Evolutionary conservation across 2,329 filamentous ascomycete species (phyloP).

Genomic region (Ampelomyces quisqualis): DNA sequence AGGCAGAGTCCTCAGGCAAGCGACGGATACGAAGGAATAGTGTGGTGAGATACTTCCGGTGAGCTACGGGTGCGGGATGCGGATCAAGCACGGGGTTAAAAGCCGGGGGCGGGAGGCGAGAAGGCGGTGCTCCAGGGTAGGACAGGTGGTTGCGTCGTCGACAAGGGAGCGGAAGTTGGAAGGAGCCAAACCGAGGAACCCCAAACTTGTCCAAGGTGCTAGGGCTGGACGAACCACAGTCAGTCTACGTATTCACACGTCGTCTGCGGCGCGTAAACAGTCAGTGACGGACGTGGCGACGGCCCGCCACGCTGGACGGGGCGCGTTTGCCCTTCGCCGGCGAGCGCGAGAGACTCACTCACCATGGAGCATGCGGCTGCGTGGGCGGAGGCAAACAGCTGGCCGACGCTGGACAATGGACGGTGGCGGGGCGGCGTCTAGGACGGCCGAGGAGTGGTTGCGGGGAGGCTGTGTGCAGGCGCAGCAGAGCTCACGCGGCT

Average conservation of each 20-base stretch:
- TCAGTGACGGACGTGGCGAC: not conserved
- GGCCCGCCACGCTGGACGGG: conserved; percentile 5
- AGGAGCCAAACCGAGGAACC: not conserved
- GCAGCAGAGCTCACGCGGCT: conserved; percentile 2
- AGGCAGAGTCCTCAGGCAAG: conserved; percentile 19
- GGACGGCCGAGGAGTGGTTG: conserved; percentile 3
- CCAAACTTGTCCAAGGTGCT: not conserved
- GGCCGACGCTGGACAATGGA: conserved; percentile 6
- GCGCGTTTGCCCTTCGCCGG: conserved; percentile 6
- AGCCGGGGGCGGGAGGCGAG: conserved; percentile 8
- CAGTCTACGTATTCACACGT: not conserved
- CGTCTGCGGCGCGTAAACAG: conserved; percentile 1
- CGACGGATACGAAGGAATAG: conserved; percentile 29
- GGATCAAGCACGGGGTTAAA: conserved; percentile 13
- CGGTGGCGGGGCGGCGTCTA: not conserved
- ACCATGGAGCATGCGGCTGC: conserved; percentile 4
- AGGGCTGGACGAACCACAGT: conserved; percentile 1
- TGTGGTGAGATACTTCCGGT: conserved; percentile 34
- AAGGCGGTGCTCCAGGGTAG: conserved; percentile 1
- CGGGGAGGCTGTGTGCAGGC: conserved; percentile 5
- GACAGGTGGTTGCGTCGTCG: not conserved
- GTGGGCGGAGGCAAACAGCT: conserved; percentile 12
- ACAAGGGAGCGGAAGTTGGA: not conserved
- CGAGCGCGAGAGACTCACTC: conserved; percentile 5
- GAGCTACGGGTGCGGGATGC: conserved; percentile 29